Evolutionary conservation across 352 stramenopile species (phyloP).

Genomic region (Elongisporangium senticosum): DNA sequence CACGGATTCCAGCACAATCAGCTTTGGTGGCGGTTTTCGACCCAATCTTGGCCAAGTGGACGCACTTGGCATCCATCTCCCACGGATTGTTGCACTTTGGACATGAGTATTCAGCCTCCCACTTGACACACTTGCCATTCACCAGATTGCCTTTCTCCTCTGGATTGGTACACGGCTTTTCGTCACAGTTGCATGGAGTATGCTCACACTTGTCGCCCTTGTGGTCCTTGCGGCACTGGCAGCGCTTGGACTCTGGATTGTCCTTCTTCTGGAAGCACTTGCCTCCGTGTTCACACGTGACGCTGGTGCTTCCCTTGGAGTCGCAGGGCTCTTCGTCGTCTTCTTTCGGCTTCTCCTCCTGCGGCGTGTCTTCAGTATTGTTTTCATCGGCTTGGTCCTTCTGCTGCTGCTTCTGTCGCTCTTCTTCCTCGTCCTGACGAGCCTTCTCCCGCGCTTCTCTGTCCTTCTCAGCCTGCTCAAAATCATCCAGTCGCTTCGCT

Average conservation of each 20-base stretch:
- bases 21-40: not conserved
- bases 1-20: not conserved
- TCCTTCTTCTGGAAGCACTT: not conserved
- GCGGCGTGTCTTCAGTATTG: not conserved
- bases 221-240: not conserved
- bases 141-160: not conserved
- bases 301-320: not conserved
- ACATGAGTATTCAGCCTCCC: not conserved
- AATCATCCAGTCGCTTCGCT: not conserved
- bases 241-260: not conserved
- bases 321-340: not conserved
- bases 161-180: not conserved
- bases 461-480: not conserved
- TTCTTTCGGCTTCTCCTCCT: not conserved
- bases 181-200: not conserved
- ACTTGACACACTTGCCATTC: not conserved
- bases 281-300: not conserved
- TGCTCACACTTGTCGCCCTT: not conserved
- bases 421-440: not conserved
- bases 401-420: not conserved
- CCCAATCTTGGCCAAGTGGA: not conserved
- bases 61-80: not conserved
- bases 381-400: not conserved
- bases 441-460: not conserved
- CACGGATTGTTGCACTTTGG: not conserved